Evolutionary conservation across 2,329 filamentous ascomycete genomes (phyloP).

Genomic region (Aureobasidium pullulans): DNA sequence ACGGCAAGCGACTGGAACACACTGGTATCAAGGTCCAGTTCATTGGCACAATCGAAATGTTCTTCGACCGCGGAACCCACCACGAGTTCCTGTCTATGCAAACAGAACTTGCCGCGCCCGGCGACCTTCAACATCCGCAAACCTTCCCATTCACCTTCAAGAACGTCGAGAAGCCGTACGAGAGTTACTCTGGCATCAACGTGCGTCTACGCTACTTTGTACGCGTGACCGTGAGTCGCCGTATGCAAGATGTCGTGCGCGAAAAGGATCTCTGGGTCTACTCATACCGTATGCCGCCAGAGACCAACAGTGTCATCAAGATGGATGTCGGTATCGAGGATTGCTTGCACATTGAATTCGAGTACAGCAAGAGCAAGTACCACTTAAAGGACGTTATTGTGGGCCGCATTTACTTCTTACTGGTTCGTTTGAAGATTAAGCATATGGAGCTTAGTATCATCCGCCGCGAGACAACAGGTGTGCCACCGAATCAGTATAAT

Average conservation of each 20-base stretch:
- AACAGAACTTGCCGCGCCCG: conserved; percentile 91
- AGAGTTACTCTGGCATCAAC: conserved; percentile 99
- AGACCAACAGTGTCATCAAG: conserved; percentile 98
- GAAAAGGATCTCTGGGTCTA: conserved; percentile 99
- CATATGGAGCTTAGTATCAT: conserved; percentile 99
- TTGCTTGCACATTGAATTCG: conserved; percentile 97
- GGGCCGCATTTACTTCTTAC: conserved; percentile 93
- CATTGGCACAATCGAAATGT: conserved; percentile 99
- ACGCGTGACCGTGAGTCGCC: conserved; percentile 87
- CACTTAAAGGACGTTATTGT: conserved; percentile 99
- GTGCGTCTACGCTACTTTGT: conserved; percentile 98
- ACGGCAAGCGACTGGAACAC: conserved; percentile 95
- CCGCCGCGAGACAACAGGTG: conserved; percentile 89
- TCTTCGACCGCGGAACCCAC: conserved; percentile 98
- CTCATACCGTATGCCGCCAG: conserved; percentile 92
- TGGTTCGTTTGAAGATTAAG: conserved; percentile 97
- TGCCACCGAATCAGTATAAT: conserved; percentile 97
- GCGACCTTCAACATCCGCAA: conserved; percentile 96
- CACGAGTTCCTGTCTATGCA: conserved; percentile 97
- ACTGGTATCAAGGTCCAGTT: conserved; percentile 99
- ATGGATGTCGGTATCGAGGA: conserved; percentile 99
- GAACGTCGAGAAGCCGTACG: conserved; percentile 99
- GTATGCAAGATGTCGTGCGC: conserved; percentile 96
- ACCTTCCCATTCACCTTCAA: conserved; percentile 99
- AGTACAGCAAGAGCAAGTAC: conserved; percentile 99